Conservation (phyloP, 768 basidiomycete genomes). For the Trametes elegans region DNA sequence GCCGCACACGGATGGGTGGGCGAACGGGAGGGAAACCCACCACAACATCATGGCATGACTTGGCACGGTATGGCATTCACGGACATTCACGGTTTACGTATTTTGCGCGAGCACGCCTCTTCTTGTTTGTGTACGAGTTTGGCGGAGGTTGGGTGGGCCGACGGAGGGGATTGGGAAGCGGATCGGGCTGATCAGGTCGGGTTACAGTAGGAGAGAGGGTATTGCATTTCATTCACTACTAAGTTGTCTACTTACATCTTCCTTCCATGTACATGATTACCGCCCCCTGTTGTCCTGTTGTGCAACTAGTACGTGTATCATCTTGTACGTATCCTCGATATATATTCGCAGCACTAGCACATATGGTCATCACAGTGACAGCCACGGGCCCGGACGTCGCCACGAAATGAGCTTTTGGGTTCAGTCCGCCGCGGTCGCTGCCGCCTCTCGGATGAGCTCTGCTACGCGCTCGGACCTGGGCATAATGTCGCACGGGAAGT, state of each 20-base stretch:
- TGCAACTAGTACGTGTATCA: conserved; percentile 17
- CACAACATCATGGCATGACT: not conserved
- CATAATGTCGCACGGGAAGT: conserved; percentile 47
- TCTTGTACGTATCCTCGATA: conserved; percentile 5
- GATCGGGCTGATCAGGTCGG: not conserved
- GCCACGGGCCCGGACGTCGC: too few relatives aligned
- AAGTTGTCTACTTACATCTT: conserved; percentile 1
- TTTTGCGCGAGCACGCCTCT: not conserved
- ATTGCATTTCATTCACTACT: not conserved
- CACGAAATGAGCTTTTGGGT: too few relatives aligned
- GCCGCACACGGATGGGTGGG: too few relatives aligned
- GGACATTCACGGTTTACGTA: conserved; percentile 8
- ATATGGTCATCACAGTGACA: too few relatives aligned
- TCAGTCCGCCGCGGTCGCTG: not conserved
- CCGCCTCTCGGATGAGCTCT: conserved; percentile 3
- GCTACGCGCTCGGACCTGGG: conserved; percentile 41
- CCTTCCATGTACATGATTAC: conserved; percentile 10
- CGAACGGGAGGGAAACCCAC: not conserved
- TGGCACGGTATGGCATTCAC: not conserved
- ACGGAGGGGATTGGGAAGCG: not conserved
- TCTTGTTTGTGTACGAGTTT: conserved; percentile 5
- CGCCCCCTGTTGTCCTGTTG: conserved; percentile 10
- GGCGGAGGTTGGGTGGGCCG: not conserved
- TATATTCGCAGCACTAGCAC: not conserved
- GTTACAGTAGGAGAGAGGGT: not conserved